These are phyloP conservation scores for Penicillium nordicum DNA, from an alignment of 2,329 filamentous ascomycete species.

Conservation along the genomic window DNA sequence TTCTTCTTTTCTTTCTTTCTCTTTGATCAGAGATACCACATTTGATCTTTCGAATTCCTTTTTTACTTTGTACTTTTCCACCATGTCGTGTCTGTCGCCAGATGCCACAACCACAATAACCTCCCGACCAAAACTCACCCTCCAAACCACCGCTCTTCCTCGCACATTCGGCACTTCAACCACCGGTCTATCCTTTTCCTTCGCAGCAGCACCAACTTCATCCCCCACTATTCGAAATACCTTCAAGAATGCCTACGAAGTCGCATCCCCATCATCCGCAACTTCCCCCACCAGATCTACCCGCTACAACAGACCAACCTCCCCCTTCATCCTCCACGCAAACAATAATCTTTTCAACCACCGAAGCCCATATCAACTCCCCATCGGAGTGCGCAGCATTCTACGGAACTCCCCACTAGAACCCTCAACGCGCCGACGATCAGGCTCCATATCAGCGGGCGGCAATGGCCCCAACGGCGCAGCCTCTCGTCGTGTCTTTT, in stretches of 20 bases:
- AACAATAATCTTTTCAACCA: constrained; percentile 17
- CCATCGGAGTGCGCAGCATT: constrained; percentile 46
- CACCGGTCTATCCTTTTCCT: constrained; percentile 51
- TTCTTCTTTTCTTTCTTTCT: neutral
- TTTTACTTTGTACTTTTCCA: constrained; percentile 1
- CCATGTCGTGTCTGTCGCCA: constrained; percentile 23
- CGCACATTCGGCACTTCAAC: constrained; percentile 54
- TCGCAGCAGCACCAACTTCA: constrained; percentile 46
- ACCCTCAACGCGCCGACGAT: constrained; percentile 33
- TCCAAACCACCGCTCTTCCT: constrained; percentile 54
- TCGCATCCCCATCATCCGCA: constrained; percentile 38
- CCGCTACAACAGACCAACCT: constrained; percentile 29
- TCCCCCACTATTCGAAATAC: constrained; percentile 62
- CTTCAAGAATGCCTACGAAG: constrained; percentile 58
- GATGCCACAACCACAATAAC: constrained; percentile 19
- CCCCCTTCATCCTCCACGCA: constrained; percentile 25
- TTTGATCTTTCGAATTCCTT: constrained; percentile 5
- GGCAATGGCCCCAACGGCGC: constrained; percentile 30
- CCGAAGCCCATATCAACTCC: constrained; percentile 40
- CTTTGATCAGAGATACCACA: constrained; percentile 10
- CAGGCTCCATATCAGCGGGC: constrained; percentile 37
- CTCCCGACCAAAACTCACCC: constrained; percentile 56
- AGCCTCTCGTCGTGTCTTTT: constrained; percentile 40
- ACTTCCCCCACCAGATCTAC: constrained; percentile 32
- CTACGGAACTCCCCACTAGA: constrained; percentile 47